phyloP scores from a whole-genome alignment of 192 early-diverging fungal species.

The Endogone sp. region DNA sequence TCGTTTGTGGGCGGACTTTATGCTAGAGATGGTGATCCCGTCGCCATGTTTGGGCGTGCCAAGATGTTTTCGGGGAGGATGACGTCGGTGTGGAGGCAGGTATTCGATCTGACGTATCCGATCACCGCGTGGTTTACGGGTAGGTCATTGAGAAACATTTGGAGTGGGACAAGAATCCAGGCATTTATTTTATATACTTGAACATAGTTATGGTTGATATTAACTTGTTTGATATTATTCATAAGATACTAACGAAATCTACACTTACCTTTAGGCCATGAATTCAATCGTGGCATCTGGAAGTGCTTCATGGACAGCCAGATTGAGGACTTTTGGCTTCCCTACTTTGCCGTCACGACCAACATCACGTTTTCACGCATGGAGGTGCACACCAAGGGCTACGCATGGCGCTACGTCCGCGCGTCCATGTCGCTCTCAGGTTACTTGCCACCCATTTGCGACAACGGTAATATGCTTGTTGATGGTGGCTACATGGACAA shows the following conservation, averaged over 20 bases:
- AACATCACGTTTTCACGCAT: conserved; percentile 96
- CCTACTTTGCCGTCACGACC: conserved; percentile 91
- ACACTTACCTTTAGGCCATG: conserved; percentile 56
- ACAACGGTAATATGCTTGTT: conserved; percentile 95
- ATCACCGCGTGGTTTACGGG: conserved; percentile 87
- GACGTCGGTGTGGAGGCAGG: conserved; percentile 80
- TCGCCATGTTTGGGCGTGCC: conserved; percentile 80
- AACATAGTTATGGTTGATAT: conserved; percentile 7
- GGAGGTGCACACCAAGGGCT: conserved; percentile 87
- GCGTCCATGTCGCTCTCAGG: conserved; percentile 98
- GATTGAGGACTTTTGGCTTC: conserved; percentile 98
- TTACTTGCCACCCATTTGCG: conserved; percentile 93
- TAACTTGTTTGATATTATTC: no score
- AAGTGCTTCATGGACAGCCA: conserved; percentile 90
- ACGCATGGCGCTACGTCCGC: conserved; percentile 95
- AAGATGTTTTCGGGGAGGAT: conserved; percentile 80
- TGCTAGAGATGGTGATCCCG: conserved; percentile 82
- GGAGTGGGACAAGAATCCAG: background rate
- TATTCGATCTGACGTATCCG: conserved; percentile 95
- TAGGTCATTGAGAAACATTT: conserved; percentile 9
- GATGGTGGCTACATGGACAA: conserved; percentile 99
- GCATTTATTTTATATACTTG: conserved; percentile 2
- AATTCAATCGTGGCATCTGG: conserved; percentile 96
- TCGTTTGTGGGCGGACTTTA: conserved; percentile 95
- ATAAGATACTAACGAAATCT: no score